Percentiles rank a stretch among this genome's conserved stretches.
These are phyloP conservation scores for Suillus ampliporus DNA, from an alignment of 768 basidiomycete species.

Conservation along the genomic window DNA sequence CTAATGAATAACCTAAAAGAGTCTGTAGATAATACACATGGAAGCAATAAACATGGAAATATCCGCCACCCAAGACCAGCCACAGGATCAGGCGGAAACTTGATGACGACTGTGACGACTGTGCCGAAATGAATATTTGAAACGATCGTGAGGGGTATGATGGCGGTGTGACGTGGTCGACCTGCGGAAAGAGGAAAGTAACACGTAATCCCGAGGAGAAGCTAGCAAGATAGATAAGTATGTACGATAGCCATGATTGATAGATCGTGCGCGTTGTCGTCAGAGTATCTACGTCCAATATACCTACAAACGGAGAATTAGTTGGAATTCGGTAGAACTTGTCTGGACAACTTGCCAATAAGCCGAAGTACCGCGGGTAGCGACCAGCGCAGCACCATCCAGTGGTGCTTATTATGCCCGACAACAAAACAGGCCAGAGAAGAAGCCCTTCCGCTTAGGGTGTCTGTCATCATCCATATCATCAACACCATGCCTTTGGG, in stretches of 20 bases:
- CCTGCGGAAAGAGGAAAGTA: constrained; percentile 33
- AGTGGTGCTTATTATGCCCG: constrained; percentile 51
- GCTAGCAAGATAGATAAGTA: constrained; percentile 39
- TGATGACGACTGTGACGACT: constrained; percentile 10
- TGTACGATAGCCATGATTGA: constrained; percentile 38
- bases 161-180: constrained; percentile 33
- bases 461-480: constrained; percentile 71
- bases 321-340: not conserved
- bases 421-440: constrained; percentile 74
- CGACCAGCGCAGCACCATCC: constrained; percentile 32
- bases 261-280: constrained; percentile 40
- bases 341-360: not conserved
- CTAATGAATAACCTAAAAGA: constrained; percentile 33
- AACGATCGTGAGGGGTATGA: constrained; percentile 40
- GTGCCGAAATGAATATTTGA: constrained; percentile 19
- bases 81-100: constrained; percentile 11
- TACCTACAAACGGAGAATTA: constrained; percentile 20
- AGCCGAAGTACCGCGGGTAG: constrained; percentile 27
- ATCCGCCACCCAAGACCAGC: constrained; percentile 18
- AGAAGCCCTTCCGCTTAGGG: constrained; percentile 62
- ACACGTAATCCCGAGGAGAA: constrained; percentile 28
- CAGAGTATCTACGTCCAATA: constrained; percentile 28
- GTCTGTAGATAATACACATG: constrained; percentile 35
- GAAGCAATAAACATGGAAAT: constrained; percentile 33
- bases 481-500: constrained; percentile 63